Percentiles rank a stretch among this genome's conserved stretches.
Conservation (phyloP, 805 yeast species). For the Metschnikowia koreensis region DNA sequence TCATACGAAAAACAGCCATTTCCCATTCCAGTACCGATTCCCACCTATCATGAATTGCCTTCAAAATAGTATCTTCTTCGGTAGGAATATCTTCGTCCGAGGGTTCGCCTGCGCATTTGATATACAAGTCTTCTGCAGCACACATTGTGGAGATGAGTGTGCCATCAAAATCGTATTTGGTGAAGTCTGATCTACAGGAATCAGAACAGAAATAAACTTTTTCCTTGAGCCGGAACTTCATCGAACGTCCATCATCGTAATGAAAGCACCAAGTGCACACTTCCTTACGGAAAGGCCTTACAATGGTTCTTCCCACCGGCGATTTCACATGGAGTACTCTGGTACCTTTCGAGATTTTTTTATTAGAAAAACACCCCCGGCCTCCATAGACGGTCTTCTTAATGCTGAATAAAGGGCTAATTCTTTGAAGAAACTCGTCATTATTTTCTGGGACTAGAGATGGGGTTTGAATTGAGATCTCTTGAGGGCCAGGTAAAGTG, state of each 20-base stretch:
- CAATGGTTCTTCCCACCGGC: conserved; percentile 49
- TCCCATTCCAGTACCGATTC: conserved; percentile 38
- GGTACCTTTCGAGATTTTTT: conserved; percentile 40
- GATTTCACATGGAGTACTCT: conserved; percentile 36
- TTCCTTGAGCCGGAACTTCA: conserved; percentile 40
- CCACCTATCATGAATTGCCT: conserved; percentile 36
- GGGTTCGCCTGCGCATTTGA: conserved; percentile 26
- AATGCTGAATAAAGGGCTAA: conserved; percentile 28
- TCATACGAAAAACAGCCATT: conserved; percentile 27
- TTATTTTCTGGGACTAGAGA: background rate
- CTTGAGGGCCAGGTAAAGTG: background rate
- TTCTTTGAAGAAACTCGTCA: conserved; percentile 6
- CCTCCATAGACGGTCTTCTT: conserved; percentile 49
- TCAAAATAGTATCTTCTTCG: conserved; percentile 9
- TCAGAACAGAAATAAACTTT: conserved; percentile 51
- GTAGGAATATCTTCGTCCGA: conserved; percentile 18
- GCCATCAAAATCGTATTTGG: conserved; percentile 31
- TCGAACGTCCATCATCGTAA: conserved; percentile 46
- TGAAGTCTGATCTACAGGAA: conserved; percentile 41
- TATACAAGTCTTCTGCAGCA: conserved; percentile 31
- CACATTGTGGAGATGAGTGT: conserved; percentile 38
- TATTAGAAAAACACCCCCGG: conserved; percentile 57
- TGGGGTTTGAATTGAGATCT: background rate
- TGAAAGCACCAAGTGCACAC: conserved; percentile 55
- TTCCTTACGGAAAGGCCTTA: conserved; percentile 57